These are phyloP conservation scores for Candida vaughaniae DNA, from an alignment of 805 yeast species.

Conservation along the genomic window DNA sequence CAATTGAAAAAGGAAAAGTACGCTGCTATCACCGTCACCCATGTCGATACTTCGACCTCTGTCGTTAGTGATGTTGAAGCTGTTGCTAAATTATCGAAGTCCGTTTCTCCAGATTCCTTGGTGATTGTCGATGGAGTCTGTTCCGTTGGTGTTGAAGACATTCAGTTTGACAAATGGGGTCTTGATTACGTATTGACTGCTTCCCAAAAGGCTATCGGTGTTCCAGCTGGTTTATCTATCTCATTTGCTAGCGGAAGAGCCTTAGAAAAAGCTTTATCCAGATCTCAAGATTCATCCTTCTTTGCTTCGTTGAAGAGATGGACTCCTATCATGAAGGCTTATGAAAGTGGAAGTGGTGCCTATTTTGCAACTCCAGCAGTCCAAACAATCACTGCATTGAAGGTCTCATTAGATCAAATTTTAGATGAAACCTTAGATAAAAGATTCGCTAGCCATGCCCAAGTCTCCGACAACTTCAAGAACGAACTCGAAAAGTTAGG, in stretches of 20 bases:
- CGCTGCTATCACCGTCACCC: slow-evolving; percentile 79
- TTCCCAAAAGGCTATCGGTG: slow-evolving; percentile 94
- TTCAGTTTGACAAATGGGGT: slow-evolving; percentile 87
- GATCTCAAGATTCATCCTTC: slow-evolving; percentile 50
- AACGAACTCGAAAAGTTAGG: slow-evolving; percentile 55
- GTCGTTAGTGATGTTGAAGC: slow-evolving; percentile 71
- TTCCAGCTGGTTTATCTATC: slow-evolving; percentile 87
- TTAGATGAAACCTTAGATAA: slow-evolving; percentile 52
- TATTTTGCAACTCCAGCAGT: slow-evolving; percentile 98
- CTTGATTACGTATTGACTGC: slow-evolving; percentile 87
- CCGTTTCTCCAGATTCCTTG: slow-evolving; percentile 73
- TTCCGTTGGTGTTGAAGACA: slow-evolving; percentile 84
- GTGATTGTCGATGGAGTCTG: slow-evolving; percentile 93
- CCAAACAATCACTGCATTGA: slow-evolving; percentile 79
- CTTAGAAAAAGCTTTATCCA: slow-evolving; percentile 52
- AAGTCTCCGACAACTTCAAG: slow-evolving; percentile 67
- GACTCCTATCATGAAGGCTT: slow-evolving; percentile 85
- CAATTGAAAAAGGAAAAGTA: slow-evolving; percentile 55
- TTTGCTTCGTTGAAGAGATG: slow-evolving; percentile 78
- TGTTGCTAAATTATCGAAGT: slow-evolving; percentile 60
- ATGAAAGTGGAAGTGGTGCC: slow-evolving; percentile 74
- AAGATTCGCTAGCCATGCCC: slow-evolving; percentile 63
- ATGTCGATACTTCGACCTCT: slow-evolving; percentile 97
- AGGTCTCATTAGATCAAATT: slow-evolving; percentile 72
- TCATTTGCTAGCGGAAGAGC: slow-evolving; percentile 77